A percentile compares a stretch with the other conserved stretches of the same genome.
Evolutionary conservation across 108 stramenopile species (phyloP).

Genomic region (Bacterosira constricta): DNA sequence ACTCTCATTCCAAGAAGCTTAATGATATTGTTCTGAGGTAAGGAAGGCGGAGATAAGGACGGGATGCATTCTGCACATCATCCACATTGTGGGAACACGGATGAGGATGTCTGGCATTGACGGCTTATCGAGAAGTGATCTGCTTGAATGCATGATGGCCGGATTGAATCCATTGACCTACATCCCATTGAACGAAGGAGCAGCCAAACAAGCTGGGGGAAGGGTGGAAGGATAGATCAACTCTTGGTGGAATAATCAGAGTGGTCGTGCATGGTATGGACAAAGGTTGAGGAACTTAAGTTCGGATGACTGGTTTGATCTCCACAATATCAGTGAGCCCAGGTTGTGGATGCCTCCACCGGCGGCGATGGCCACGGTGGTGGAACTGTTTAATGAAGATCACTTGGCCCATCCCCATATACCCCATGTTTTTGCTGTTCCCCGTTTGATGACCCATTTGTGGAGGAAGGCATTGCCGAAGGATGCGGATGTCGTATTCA

Average conservation of each 20-base stretch:
- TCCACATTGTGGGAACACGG: slow-evolving; percentile 17
- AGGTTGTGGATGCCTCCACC: slow-evolving; percentile 11
- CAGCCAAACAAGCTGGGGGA: not conserved
- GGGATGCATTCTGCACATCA: slow-evolving; percentile 7
- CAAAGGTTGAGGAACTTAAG: not conserved
- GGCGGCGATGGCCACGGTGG: not conserved
- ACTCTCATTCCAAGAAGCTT: slow-evolving; percentile 23
- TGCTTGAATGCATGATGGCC: slow-evolving; percentile 9
- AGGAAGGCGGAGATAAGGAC: not conserved
- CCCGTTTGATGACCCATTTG: not conserved
- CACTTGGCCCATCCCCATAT: not conserved
- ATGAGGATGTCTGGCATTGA: slow-evolving; percentile 20
- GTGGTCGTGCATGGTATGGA: not conserved
- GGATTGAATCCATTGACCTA: not conserved
- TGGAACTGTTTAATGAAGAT: not conserved
- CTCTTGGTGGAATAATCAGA: slow-evolving; percentile 2
- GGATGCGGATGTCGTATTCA: not conserved
- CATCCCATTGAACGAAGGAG: slow-evolving; percentile 11
- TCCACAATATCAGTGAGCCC: not conserved
- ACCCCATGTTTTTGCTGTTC: slow-evolving; percentile 4
- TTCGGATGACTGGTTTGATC: slow-evolving; percentile 7
- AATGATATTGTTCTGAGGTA: slow-evolving; percentile 34
- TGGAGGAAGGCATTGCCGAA: not conserved
- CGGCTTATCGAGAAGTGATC: slow-evolving; percentile 39
- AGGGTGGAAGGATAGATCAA: slow-evolving; percentile 2